A percentile compares a stretch with the other conserved stretches of the same genome.
Evolutionary conservation across 1,139 yeast species (phyloP).

Genomic region (Taphrina flavorubra): DNA sequence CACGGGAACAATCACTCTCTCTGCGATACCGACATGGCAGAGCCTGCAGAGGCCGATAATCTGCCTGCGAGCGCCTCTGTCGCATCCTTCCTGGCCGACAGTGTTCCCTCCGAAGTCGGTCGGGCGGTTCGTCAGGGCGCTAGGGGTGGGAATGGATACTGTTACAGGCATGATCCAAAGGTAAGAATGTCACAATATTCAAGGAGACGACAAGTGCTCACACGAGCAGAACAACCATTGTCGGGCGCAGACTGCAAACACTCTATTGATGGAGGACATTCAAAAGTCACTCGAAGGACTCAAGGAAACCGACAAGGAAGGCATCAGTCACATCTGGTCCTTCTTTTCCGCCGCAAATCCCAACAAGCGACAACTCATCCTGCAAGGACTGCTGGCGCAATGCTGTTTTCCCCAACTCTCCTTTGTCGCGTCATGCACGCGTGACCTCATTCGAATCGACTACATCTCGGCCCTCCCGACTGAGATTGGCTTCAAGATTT

Average conservation of each 20-base stretch:
- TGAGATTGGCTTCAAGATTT: constrained; percentile 80
- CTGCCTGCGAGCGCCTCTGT: constrained; percentile 11
- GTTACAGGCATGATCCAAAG: constrained; percentile 38
- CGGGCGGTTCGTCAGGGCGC: constrained; percentile 39
- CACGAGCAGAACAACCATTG: constrained; percentile 74
- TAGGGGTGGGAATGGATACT: constrained; percentile 34
- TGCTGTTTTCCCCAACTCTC: constrained; percentile 96
- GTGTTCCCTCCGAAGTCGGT: constrained; percentile 34
- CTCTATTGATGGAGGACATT: constrained; percentile 65
- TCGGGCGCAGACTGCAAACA: constrained; percentile 71
- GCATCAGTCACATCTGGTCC: constrained; percentile 78
- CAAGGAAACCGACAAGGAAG: constrained; percentile 69
- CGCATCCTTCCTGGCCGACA: constrained; percentile 33
- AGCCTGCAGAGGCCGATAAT: background rate
- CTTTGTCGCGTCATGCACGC: constrained; percentile 77
- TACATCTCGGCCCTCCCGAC: constrained; percentile 83
- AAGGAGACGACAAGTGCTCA: background rate
- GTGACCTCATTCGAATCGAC: constrained; percentile 81
- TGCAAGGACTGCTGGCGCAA: constrained; percentile 83
- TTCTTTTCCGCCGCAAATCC: constrained; percentile 74
- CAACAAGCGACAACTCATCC: constrained; percentile 70
- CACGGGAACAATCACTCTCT: too few relatives aligned
- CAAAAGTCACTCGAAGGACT: constrained; percentile 56
- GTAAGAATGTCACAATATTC: background rate
- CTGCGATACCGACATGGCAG: background rate